Evolutionary conservation across 371 early-diverging fungal genomes (phyloP), one percentile per base, ranked within the genome.

Genomic region (Mucor velutinosus): DNA sequence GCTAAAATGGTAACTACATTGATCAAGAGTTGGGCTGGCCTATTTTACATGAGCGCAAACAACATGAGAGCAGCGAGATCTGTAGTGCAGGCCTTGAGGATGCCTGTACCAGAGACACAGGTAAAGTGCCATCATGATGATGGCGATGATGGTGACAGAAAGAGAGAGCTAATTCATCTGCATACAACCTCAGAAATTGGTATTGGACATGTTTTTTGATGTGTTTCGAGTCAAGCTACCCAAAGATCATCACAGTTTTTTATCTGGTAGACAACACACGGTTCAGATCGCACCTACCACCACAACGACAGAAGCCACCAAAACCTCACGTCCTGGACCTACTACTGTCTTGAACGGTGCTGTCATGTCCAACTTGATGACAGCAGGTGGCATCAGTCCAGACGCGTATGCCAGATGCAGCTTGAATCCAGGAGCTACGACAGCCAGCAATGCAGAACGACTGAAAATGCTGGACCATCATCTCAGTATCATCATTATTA

Each of bases 21-120:
- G 59, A 64, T 95, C 19, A 86, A 89, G 62, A 88, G 87, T 1
- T 95, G 95, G 95, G 91, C 93, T 19, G 93, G 91, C 67, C 67
- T 92, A 0, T 84, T 94, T 37, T 92, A 90, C 67, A 81, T 95
- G 66, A 93, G 91, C 70, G 80, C 89, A 4, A 90, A 93, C 62
- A 83, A 91, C 59, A 86, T 88, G 78, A 81, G 90, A 23, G 89
- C 93, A 0, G 83, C 94, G 17, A 70, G 86, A 47, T 89, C 93
- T 0, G 81, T 95, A 17, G 90, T 95, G 0, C 92, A 92, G 43
- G 87, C 93, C 0, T 75, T 94, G 37, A 76, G 85, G 6, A 75
- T 93, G 47, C 94, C 95, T 7, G 79, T 82, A 25, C 92, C 90
- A 30, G 95, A 94, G 58, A 91, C 89, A 15, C 77, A 90, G 81